Evolutionary conservation across 805 yeast genomes (phyloP), one percentile per base, ranked within the genome.

Genomic region (Cyberlindnera nakhonratchasimensis): DNA sequence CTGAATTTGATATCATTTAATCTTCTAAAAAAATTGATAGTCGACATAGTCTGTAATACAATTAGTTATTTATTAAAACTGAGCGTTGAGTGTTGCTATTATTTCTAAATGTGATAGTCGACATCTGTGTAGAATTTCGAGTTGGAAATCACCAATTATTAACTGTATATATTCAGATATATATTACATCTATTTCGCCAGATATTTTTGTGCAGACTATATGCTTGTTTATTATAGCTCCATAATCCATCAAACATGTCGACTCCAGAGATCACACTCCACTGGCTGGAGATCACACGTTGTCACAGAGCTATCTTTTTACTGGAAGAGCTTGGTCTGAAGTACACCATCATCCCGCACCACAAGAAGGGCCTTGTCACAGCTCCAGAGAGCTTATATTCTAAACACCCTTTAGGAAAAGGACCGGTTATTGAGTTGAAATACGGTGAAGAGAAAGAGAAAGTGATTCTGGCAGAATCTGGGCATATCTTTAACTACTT

Each of bases 341-440:
- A 28, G 12, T 36, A 36, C 33, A 36, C 33, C 20, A 6, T 36
- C 12, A 16, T 36, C 14, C 33, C 33, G 10, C 39, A 36, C 28
- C 23, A 36, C 20, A 29, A 29, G 33, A n/a, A 22, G 13, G 40
- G 25, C 7, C 16, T 29, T 24, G 21, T 30, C 35, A 30, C 16
- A 7, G 79, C 79, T 2, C 77, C 76, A 10, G 62, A 64, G 3
- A 77, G 65, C 21, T 58, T 81, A 26, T 66, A 66, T 42, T 64
- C 72, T 22, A 64, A 79, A 9, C 83, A 77, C 54, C 82, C 85
- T 9, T 60, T 75, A 14, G 89, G 88, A 0, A 79, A 77, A 52
- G 65, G 79, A 0, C 90, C 90, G 1, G 58, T 80, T 2, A 47
- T 83, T 31, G 80, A 75, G 45, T 58, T 69, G 28, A 64, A 66